These are phyloP conservation scores for Hypoxylon sp. DNA, from an alignment of 2,329 filamentous ascomycete genomes.

Conservation along the genomic window DNA sequence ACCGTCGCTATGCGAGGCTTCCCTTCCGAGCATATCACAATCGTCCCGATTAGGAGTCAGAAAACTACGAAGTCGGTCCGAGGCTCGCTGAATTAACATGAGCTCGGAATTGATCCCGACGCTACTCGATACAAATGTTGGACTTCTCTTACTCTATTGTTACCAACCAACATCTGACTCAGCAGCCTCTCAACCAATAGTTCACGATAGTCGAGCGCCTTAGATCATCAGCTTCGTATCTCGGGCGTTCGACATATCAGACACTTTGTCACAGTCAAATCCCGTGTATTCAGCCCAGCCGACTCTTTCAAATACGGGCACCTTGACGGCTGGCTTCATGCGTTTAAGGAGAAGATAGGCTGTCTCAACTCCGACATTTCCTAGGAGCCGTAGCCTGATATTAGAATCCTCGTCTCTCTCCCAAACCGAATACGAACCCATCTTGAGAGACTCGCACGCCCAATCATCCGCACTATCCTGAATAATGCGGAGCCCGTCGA, in stretches of 20 bases:
- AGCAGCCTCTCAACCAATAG: not conserved
- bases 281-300: slow-evolving; percentile 19
- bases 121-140: not conserved
- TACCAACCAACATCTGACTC: not conserved
- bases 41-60: not conserved
- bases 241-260: slow-evolving; percentile 9
- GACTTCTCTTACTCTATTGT: not conserved
- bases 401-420: slow-evolving; percentile 8
- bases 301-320: slow-evolving; percentile 19
- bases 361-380: slow-evolving; percentile 6
- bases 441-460: slow-evolving; percentile 33
- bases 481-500: slow-evolving; percentile 39
- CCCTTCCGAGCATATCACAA: not conserved
- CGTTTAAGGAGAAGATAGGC: slow-evolving; percentile 18
- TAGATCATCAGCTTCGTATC: slow-evolving; percentile 16
- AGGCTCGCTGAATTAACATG: not conserved
- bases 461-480: slow-evolving; percentile 36
- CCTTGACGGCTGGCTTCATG: not conserved
- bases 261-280: slow-evolving; percentile 15
- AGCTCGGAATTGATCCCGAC: not conserved
- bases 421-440: slow-evolving; percentile 27
- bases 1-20: not conserved
- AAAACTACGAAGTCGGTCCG: not conserved
- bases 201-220: not conserved
- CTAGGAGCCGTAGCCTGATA: slow-evolving; percentile 7